Base-by-base conservation (phyloP, 2,329 filamentous ascomycete genomes). In the Trichoderma gracile region DNA sequence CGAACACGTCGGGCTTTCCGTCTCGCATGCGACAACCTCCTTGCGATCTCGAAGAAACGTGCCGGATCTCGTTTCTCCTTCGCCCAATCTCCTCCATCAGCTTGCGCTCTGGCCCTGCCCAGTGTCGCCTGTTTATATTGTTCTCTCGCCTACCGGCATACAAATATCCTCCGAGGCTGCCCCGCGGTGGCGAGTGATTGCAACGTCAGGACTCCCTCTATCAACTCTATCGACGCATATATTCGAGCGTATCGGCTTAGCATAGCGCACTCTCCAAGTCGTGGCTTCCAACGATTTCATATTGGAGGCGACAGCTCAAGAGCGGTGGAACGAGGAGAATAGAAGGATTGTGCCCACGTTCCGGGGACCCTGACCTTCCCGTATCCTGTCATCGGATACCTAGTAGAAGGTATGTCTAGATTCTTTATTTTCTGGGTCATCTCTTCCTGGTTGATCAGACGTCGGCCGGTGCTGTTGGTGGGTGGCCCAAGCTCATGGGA, bases 401-500 rank as follows among this genome's bases (percentile, higher is more conserved):
- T n/a, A n/a, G n/a, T 23, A 17, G 42, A 59, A 49, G 47, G 58
- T 61, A 61, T 15, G 58, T 61, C 17, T 25, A n/a, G 30, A 45
- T 9, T 14, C 7, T 59, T 38, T 30, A 42, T 42, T 25, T 15
- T 25, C 14, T 12, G 47, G 46, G 47, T 52, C 57, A 43, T 43
- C 21, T 30, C 30, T 17, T 61, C n/a, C 33, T 19, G n/a, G 47
- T 30, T 42, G 46, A 43, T 52, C 42, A 33, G 23, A 61, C 25
- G 23, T 38, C 42, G 47, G 38, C 47, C 30, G 47, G 58, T 43
- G 40, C 23, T 61, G 47, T 61, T 43, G 58, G 47, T 33, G 58
- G 47, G 58, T 61, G 58, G 58, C 58, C 58, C 58, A 61, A 61
- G 58, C 58, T 61, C 38, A 43, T 33, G 47, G 58, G 45, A 61